Conservation (phyloP, 2,329 filamentous ascomycete species). For the Pestalotiopsis sp. region DNA sequence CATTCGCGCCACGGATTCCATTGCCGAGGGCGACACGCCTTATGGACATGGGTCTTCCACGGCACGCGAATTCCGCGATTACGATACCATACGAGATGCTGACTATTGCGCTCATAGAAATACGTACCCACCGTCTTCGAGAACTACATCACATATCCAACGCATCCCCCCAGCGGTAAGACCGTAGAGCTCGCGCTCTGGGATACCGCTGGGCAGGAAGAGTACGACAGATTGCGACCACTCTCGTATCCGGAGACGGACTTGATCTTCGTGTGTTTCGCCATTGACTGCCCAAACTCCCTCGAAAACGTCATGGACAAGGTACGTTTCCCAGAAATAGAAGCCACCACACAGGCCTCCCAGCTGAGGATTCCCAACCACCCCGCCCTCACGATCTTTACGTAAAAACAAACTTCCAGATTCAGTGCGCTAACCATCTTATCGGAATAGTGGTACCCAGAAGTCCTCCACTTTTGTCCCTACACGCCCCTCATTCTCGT, state of each 20-base stretch:
- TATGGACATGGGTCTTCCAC: conserved; percentile 7
- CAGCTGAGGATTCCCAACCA: not conserved
- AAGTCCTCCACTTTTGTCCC: conserved; percentile 98
- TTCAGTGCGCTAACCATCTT: not conserved
- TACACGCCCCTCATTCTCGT: conserved; percentile 95
- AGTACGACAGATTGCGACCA: conserved; percentile 94
- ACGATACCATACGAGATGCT: not conserved
- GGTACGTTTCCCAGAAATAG: conserved; percentile 54
- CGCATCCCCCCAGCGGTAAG: conserved; percentile 85
- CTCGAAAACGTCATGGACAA: conserved; percentile 99
- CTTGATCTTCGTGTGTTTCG: conserved; percentile 97
- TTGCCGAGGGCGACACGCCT: not conserved
- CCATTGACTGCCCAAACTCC: conserved; percentile 97
- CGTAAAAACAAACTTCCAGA: not conserved
- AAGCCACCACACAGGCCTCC: not conserved
- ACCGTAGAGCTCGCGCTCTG: conserved; percentile 95
- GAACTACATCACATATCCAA: conserved; percentile 98
- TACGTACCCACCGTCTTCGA: conserved; percentile 99
- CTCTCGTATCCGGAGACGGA: conserved; percentile 98
- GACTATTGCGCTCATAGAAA: conserved; percentile 67
- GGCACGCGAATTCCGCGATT: not conserved
- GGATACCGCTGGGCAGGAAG: conserved; percentile 98
- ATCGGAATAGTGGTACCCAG: conserved; percentile 84
- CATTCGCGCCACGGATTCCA: not conserved
- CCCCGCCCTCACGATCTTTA: not conserved